Evolutionary conservation across 768 basidiomycete genomes (phyloP).

Genomic region (Candolleomyces eurysporus): DNA sequence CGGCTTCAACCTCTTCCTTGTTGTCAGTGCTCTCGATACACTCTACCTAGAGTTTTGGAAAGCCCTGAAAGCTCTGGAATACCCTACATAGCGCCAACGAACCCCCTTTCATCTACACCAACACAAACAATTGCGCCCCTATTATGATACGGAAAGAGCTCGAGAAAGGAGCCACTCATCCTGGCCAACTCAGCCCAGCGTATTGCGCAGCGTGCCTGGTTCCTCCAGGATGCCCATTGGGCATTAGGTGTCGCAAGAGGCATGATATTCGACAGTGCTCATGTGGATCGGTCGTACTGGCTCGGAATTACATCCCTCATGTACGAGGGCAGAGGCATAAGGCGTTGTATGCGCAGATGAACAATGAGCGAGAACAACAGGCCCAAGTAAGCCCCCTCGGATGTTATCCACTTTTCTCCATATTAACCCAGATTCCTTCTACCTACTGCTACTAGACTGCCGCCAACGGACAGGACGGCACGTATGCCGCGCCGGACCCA

Average conservation of each 20-base stretch:
- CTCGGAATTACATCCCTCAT: slow-evolving; percentile 20
- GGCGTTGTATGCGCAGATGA: slow-evolving; percentile 13
- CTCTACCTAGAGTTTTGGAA: no score
- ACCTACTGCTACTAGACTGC: background rate
- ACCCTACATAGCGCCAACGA: no score
- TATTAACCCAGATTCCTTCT: background rate
- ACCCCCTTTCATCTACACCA: no score
- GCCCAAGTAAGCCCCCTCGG: background rate
- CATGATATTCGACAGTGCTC: slow-evolving; percentile 37
- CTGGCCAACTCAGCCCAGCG: slow-evolving; percentile 8
- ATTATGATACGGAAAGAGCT: background rate
- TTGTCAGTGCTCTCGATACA: no score
- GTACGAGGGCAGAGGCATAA: slow-evolving; percentile 27
- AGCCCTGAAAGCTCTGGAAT: no score
- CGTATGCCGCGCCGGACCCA: background rate
- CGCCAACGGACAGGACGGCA: background rate
- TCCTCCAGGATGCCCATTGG: slow-evolving; percentile 22
- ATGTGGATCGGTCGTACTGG: slow-evolving; percentile 30
- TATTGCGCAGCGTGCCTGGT: slow-evolving; percentile 27
- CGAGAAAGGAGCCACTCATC: background rate
- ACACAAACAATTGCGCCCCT: background rate
- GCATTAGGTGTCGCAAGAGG: slow-evolving; percentile 26
- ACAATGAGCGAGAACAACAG: background rate
- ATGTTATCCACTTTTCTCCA: background rate
- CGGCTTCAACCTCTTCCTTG: no score